Evolutionary conservation across 2,329 filamentous ascomycete species (phyloP), one percentile per base, ranked within the genome.

Genomic region (Aspergillus fumigatus): DNA sequence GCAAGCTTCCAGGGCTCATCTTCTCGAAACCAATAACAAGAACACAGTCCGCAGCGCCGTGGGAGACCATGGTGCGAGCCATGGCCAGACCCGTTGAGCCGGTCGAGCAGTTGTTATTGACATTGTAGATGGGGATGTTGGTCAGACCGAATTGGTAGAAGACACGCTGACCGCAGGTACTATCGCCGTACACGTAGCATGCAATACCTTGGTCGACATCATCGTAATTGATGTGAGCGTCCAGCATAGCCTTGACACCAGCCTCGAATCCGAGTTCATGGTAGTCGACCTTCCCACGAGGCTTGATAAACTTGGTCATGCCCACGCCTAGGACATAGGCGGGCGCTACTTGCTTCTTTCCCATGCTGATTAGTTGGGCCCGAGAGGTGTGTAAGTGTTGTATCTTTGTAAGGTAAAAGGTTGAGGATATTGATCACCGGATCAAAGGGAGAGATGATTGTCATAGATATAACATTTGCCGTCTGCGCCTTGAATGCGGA

Each of bases 101-200:
- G 0, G 93, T 97, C 3, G 90, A 90, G 82, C 93, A 97, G 80
- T 97, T 97, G 82, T 97, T 97, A 84, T 97, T 97, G 70, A 96
- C 91, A 70, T 97, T 97, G 82, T 95, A 92, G 72, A 97, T 91
- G 68, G 93, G 93, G 67, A 97, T 97, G 70, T 88, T 83, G 47
- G 92, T 97, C 88, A 97, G 92, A 79, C 93, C 94, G 75, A 97
- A 97, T 78, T 97, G 93, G 79, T 97, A 97, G 78, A 97, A 97
- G 70, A 97, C 92, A 63, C 93, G 88, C 80, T 97, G 93, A 50
- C 93, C 93, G 76, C 89, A 94, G 55, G 93, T 96, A 62, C 87
- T 92, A 79, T 97, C 93, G 70, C 93, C 93, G 74, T 96, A 97
- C 82, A 92, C 96, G 81, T 96, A 97, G 82, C 93, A 97, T n/a